Conservation (phyloP, 305 asterid species). For the Solanum hybrid region DNA sequence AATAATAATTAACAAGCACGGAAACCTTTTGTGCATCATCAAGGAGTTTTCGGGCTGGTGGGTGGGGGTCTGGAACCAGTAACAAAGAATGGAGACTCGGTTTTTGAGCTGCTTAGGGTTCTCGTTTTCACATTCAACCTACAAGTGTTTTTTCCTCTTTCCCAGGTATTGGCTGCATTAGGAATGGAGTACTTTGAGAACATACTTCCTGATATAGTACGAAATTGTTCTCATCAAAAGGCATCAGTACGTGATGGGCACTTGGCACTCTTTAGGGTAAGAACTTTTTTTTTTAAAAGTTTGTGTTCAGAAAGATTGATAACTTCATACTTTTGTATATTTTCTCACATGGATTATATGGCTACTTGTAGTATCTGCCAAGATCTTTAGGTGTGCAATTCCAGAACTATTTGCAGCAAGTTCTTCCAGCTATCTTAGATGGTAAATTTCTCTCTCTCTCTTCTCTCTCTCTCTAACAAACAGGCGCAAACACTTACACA, state of each 20-base stretch:
- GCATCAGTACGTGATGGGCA: slow-evolving; percentile 97
- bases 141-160: slow-evolving; percentile 10
- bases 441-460: slow-evolving; percentile 32
- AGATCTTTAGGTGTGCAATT: slow-evolving; percentile 92
- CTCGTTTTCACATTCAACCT: slow-evolving; percentile 1
- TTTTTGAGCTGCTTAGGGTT: background rate
- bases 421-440: slow-evolving; percentile 91
- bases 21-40: background rate
- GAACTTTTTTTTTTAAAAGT: background rate
- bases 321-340: background rate
- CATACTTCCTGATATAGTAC: slow-evolving; percentile 84
- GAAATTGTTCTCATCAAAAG: slow-evolving; percentile 86
- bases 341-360: background rate
- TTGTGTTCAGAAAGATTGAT: background rate
- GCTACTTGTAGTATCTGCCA: slow-evolving; percentile 74
- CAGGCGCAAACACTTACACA: background rate
- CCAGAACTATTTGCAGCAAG: slow-evolving; percentile 97
- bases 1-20: background rate
- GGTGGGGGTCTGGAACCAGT: background rate
- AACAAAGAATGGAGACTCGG: background rate
- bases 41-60: background rate
- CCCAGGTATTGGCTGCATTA: slow-evolving; percentile 92
- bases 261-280: slow-evolving; percentile 85
- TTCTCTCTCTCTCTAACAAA: background rate
- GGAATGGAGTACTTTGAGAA: slow-evolving; percentile 80